Evolutionary conservation across 805 yeast species (phyloP).

Genomic region (Ogataea minuta): DNA sequence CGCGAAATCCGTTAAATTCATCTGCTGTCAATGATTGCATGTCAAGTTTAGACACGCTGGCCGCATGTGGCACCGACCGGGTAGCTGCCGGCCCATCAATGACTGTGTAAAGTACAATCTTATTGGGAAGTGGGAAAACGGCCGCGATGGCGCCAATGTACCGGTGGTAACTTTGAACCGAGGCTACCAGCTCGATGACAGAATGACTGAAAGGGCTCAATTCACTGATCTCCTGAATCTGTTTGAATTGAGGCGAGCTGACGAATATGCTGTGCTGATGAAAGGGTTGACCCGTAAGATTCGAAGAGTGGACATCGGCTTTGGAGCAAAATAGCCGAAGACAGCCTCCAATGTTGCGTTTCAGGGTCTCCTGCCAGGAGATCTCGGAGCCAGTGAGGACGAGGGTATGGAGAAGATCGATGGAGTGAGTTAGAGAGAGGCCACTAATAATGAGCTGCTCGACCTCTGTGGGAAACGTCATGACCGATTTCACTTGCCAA

Average conservation of each 20-base stretch:
- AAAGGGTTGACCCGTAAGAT: slow-evolving; percentile 4
- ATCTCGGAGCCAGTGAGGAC: not conserved
- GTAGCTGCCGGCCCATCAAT: not conserved
- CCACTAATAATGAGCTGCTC: slow-evolving; percentile 13
- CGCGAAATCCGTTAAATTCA: slow-evolving; percentile 1
- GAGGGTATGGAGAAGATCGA: slow-evolving; percentile 5
- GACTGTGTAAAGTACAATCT: slow-evolving; percentile 4
- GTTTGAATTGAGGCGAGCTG: slow-evolving; percentile 5
- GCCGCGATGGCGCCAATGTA: slow-evolving; percentile 1
- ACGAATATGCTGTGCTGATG: slow-evolving; percentile 6
- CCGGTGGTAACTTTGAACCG: not conserved
- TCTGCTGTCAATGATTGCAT: slow-evolving; percentile 5
- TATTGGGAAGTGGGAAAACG: slow-evolving; percentile 10
- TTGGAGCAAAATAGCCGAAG: slow-evolving; percentile 12
- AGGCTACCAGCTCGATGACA: slow-evolving; percentile 8
- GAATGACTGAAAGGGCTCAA: slow-evolving; percentile 1
- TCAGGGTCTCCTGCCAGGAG: slow-evolving; percentile 12
- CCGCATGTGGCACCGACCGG: not conserved
- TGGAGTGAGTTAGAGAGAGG: slow-evolving; percentile 8
- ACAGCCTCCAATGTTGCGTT: slow-evolving; percentile 2
- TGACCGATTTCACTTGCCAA: not conserved
- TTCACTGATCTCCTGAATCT: slow-evolving; percentile 5
- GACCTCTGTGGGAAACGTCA: slow-evolving; percentile 9
- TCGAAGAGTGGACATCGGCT: slow-evolving; percentile 5
- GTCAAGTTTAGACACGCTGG: slow-evolving; percentile 4